Percentiles rank a stretch among this genome's conserved stretches.
Conservation (phyloP, 2,329 filamentous ascomycete species). For the Aureobasidium mangrovei region DNA sequence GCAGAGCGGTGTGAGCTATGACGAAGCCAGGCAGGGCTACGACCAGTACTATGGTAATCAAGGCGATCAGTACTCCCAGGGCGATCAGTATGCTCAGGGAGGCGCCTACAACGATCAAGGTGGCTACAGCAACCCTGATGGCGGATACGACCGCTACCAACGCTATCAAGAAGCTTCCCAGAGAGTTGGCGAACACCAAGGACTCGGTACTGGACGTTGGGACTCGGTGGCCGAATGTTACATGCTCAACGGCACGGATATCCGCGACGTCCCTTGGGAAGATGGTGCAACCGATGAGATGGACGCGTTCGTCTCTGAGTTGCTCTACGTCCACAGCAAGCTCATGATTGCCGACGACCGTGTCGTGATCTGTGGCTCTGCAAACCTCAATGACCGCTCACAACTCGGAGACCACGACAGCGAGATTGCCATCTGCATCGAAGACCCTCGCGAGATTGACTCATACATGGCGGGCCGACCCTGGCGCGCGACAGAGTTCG, state of each 20-base stretch:
- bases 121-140: constrained; percentile 22
- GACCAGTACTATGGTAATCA: constrained; percentile 43
- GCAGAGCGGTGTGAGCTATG: constrained; percentile 58
- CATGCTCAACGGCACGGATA: constrained; percentile 67
- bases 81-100: constrained; percentile 26
- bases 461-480: constrained; percentile 64
- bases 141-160: constrained; percentile 39
- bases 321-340: constrained; percentile 59
- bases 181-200: constrained; percentile 39
- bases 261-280: constrained; percentile 55
- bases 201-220: constrained; percentile 47
- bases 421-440: constrained; percentile 82
- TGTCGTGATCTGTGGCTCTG: constrained; percentile 71
- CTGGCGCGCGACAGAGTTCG: constrained; percentile 66
- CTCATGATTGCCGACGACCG: constrained; percentile 74
- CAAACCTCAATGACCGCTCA: constrained; percentile 61
- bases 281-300: constrained; percentile 47
- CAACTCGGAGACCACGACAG: constrained; percentile 79
- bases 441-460: constrained; percentile 63
- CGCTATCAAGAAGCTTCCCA: constrained; percentile 65
- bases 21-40: constrained; percentile 54
- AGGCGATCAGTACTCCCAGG: constrained; percentile 21
- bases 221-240: constrained; percentile 73
- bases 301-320: constrained; percentile 54
- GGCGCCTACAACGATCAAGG: constrained; percentile 14